phyloP scores from a whole-genome alignment of 495 filamentous ascomycete genomes.

The Penicillium macrosclerotiorum region DNA sequence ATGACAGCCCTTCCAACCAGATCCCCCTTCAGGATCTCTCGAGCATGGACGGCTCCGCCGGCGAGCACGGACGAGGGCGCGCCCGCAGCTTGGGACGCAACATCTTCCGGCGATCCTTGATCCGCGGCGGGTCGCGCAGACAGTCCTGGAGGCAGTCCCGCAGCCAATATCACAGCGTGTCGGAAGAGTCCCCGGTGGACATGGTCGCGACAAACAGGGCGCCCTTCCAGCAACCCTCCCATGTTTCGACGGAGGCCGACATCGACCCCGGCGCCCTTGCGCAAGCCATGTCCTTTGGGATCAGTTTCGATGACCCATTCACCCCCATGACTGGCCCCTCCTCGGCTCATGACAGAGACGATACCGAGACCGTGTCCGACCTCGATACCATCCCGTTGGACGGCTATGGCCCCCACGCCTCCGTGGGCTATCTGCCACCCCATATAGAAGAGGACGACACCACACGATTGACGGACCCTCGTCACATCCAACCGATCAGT shows the following conservation, averaged over 20 bases:
- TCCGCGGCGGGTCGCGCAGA: conserved; percentile 30
- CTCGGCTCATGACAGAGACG: conserved; percentile 19
- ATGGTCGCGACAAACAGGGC: conserved; percentile 20
- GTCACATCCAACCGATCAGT: conserved; percentile 64
- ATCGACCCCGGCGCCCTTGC: conserved; percentile 53
- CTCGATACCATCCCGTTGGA: conserved; percentile 33
- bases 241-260: conserved; percentile 24
- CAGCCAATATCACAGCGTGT: conserved; percentile 55
- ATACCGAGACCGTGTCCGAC: conserved; percentile 26
- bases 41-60: conserved; percentile 42
- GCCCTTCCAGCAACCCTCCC: conserved; percentile 24
- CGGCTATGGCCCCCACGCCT: conserved; percentile 21
- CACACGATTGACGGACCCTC: conserved; percentile 60
- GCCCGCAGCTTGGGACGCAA: conserved; percentile 30
- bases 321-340: conserved; percentile 20
- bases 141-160: too few species aligned
- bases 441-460: conserved; percentile 60
- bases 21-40: conserved; percentile 85
- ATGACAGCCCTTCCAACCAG: conserved; percentile 52
- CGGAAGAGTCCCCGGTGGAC: conserved; percentile 51
- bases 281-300: conserved; percentile 59
- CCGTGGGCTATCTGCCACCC: conserved; percentile 52
- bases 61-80: conserved; percentile 29
- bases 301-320: conserved; percentile 50
- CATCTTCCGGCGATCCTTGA: conserved; percentile 38